These are phyloP conservation scores for Lactifluus rugatus DNA, from an alignment of 768 basidiomycete genomes.

Conservation along the genomic window DNA sequence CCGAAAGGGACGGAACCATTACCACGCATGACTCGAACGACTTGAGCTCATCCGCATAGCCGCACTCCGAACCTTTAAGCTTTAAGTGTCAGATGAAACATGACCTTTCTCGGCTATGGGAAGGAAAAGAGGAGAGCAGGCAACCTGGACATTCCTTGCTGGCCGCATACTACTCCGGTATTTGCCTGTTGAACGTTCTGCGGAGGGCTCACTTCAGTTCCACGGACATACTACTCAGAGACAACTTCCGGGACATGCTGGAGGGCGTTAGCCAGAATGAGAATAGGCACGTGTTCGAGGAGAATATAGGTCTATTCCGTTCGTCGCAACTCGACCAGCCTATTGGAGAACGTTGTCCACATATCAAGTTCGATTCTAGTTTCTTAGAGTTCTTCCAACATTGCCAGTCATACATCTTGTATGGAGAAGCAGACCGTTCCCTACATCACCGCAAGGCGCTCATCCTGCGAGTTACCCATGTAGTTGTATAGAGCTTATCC, in stretches of 20 bases:
- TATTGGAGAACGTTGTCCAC: conserved; percentile 29
- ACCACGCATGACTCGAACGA: conserved; percentile 91
- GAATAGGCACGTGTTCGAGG: conserved; percentile 73
- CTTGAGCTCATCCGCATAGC: conserved; percentile 35
- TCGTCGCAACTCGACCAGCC: not conserved
- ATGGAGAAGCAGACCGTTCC: conserved; percentile 28
- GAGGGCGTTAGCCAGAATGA: conserved; percentile 62
- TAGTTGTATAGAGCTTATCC: conserved; percentile 93
- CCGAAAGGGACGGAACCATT: conserved; percentile 83
- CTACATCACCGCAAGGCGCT: not conserved
- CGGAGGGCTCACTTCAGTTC: not conserved
- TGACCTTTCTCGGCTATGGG: conserved; percentile 79
- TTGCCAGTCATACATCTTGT: conserved; percentile 80
- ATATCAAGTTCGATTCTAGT: conserved; percentile 78
- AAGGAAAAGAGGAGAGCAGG: conserved; percentile 58
- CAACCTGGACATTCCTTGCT: conserved; percentile 61
- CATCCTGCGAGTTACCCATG: not conserved
- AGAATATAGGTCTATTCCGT: conserved; percentile 44
- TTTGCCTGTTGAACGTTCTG: conserved; percentile 4
- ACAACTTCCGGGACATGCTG: conserved; percentile 83
- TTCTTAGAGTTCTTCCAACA: conserved; percentile 83
- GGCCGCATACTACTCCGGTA: conserved; percentile 57
- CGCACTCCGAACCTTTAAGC: not conserved
- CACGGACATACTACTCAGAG: conserved; percentile 36
- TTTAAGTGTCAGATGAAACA: not conserved